These are phyloP conservation scores for Excoecaria agallocha DNA, from an alignment of 345 rosid species.

Conservation along the genomic window DNA sequence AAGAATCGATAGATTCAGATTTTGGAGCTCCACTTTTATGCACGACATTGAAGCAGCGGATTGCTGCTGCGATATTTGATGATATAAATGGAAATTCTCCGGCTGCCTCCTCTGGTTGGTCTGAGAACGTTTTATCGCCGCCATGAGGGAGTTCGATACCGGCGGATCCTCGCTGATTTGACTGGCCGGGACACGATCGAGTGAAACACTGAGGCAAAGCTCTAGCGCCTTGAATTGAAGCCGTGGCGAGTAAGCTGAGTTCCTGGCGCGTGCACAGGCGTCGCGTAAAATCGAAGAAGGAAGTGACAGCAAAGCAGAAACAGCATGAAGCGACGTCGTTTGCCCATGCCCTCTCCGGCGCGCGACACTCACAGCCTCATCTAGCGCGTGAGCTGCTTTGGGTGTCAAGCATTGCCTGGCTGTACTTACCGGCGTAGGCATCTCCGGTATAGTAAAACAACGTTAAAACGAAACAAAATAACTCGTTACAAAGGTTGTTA, in stretches of 20 bases:
- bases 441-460: conserved; percentile 50
- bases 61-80: conserved; percentile 51
- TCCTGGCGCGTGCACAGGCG: conserved; percentile 73
- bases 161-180: conserved; percentile 59
- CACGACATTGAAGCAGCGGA: conserved; percentile 41
- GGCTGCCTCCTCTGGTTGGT: conserved; percentile 86
- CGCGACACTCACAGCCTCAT: conserved; percentile 76
- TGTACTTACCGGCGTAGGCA: conserved; percentile 80
- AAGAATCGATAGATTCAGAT: conserved; percentile 65
- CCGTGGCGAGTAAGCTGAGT: conserved; percentile 63
- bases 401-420: conserved; percentile 87
- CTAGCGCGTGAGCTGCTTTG: conserved; percentile 72
- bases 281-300: conserved; percentile 69
- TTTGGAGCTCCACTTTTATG: conserved; percentile 74
- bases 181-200: conserved; percentile 78
- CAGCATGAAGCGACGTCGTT: conserved; percentile 86
- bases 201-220: conserved; percentile 74
- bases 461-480: not conserved
- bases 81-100: conserved; percentile 71
- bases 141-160: conserved; percentile 90
- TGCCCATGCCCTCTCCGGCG: conserved; percentile 68
- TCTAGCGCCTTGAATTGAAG: conserved; percentile 83
- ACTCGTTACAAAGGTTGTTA: not conserved
- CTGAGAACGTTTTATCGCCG: conserved; percentile 88
- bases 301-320: conserved; percentile 70